Evolutionary conservation across 83 land plant genomes (phyloP).

Genomic region (Larix sibirica): DNA sequence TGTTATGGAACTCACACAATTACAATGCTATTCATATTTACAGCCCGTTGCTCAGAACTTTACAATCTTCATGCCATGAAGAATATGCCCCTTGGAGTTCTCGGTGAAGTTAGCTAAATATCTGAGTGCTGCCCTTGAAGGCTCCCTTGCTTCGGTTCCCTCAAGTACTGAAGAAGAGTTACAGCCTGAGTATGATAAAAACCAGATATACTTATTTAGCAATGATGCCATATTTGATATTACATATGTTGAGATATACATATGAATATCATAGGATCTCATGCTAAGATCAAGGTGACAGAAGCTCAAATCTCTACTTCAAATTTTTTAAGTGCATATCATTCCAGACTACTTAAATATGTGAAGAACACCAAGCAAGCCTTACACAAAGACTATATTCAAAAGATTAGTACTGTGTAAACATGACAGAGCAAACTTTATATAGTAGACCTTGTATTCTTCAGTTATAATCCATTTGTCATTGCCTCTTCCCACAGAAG

Average conservation of each 20-base stretch:
- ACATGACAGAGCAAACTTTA: neutral
- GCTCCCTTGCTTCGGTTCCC: slow-evolving; percentile 2
- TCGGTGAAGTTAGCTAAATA: neutral
- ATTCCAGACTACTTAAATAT: too few species aligned
- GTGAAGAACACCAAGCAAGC: too few species aligned
- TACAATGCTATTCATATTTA: slow-evolving; percentile 11
- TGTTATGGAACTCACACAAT: neutral
- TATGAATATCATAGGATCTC: neutral
- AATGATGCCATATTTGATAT: neutral
- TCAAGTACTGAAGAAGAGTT: neutral
- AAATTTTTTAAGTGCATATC: neutral
- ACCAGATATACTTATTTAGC: neutral
- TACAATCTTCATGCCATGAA: neutral
- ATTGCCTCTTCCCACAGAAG: neutral
- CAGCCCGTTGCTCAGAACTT: neutral
- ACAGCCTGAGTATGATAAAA: neutral
- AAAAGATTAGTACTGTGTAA: neutral
- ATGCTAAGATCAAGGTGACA: neutral
- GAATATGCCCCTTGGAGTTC: neutral
- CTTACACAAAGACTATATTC: neutral
- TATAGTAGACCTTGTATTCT: neutral
- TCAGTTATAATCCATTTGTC: neutral
- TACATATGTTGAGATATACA: neutral
- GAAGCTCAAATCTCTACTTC: neutral
- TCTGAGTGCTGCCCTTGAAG: neutral